Base-by-base conservation (phyloP, 2,329 filamentous ascomycete species). In the Ascochyta koolunga region DNA sequence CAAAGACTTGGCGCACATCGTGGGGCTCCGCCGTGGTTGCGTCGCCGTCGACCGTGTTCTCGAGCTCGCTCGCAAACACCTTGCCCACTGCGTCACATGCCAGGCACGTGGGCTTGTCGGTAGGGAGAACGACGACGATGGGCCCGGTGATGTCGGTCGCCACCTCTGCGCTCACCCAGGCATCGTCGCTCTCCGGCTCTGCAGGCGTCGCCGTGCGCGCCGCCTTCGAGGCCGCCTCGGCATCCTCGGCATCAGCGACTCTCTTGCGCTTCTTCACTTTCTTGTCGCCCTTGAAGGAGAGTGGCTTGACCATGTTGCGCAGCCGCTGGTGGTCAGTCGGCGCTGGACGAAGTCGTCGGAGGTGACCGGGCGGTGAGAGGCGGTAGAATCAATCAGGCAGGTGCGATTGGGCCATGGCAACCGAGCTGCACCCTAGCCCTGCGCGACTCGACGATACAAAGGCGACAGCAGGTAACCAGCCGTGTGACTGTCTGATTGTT, bases 211-310 rank as follows among this genome's bases (percentile, higher is more conserved):
- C 65, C 36, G 68, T 70, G 55, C 59, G 67, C 43, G 74, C 60
- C 22, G 71, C 70, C 56, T 76, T 77, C 4, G 72, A 71, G 6
- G 58, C 50, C 15, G 56, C 62, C 24, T 76, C 72, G 11, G 75
- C 72, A 24, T 79, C 76, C 55, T 81, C 78, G 37, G 85, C 80
- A 37, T 78, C 78, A 46, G 81, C 79, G 41, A 83, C 77, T 65
- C 90, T 86, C 83, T 96, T 97, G 74, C 91, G 85, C 82, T 97
- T 97, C 77, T 95, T 96, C 31, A 85, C 79, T 79, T 95, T 95
- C 77, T 96, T 97, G 79, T 99, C 95, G 81, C 95, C 95, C 79
- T 99, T 99, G 83, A 99, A 99, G 42, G 86, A 82, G 54, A 99
- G 84, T 41, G 93, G 88, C 75, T 96, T 97, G 65, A 96, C 88